A percentile compares a stretch with the other conserved stretches of the same genome.
Evolutionary conservation across 2,329 filamentous ascomycete species (phyloP).

Genomic region (Dothideomycetes sp.): DNA sequence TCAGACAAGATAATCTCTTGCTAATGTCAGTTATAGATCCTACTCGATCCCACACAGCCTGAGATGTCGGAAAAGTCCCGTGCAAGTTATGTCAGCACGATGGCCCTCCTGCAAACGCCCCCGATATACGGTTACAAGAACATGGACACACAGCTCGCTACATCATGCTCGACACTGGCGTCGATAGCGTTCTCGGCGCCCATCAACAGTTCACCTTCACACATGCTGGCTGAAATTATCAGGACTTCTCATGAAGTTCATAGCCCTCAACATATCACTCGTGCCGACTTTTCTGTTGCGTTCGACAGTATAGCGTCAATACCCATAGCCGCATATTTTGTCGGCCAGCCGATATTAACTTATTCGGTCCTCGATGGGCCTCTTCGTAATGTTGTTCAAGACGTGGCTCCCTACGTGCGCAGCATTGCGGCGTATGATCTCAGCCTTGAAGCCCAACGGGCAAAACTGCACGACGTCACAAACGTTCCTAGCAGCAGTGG

Average conservation of each 20-base stretch:
- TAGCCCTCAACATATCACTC: conserved; percentile 25
- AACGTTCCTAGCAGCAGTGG: conserved; percentile 24
- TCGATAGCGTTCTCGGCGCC: conserved; percentile 14
- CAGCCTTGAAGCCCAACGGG: conserved; percentile 58
- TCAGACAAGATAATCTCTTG: conserved; percentile 2
- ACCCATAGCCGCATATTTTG: conserved; percentile 21
- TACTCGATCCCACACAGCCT: conserved; percentile 52
- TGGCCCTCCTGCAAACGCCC: conserved; percentile 46
- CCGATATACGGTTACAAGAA: conserved; percentile 35
- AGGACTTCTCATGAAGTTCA: conserved; percentile 13
- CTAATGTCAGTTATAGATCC: conserved; percentile 1
- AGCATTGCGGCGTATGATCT: conserved; percentile 71
- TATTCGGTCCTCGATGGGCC: conserved; percentile 71
- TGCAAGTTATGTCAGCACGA: conserved; percentile 46
- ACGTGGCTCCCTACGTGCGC: conserved; percentile 86
- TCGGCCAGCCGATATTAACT: conserved; percentile 39
- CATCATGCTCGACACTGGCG: conserved; percentile 22
- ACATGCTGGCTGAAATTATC: conserved; percentile 15
- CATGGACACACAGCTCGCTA: conserved; percentile 28
- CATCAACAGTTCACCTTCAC: conserved; percentile 17
- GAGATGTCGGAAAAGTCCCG: conserved; percentile 45
- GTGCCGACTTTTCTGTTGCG: conserved; percentile 35
- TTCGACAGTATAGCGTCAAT: conserved; percentile 45
- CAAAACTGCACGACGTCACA: conserved; percentile 51
- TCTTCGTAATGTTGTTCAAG: conserved; percentile 55